Base-by-base conservation (phyloP, 805 yeast species). In the Cyberlindnera bimundalis region DNA sequence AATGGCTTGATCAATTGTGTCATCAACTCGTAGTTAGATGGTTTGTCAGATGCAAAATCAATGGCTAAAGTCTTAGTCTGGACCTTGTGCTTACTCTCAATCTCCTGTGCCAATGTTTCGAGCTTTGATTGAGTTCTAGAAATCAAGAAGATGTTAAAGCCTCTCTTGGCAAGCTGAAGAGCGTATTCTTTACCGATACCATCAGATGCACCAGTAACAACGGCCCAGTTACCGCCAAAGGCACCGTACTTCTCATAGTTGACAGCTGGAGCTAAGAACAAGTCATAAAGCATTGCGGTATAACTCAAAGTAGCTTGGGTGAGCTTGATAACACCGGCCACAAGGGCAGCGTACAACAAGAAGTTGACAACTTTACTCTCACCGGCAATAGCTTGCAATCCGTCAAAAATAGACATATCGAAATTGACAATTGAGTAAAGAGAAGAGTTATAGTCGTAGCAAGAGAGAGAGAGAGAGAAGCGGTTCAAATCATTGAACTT, bases 111-210 rank as follows among this genome's bases (percentile, higher is more conserved):
- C 35, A 89, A 60, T 5, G 66, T 63, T 51, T 80, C 82, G 52
- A 93, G 74, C 60, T 90, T 91, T 23, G 84, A 68, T 58, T 73
- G 73, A 14, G 96, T 88, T 66, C 99, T 79, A 19, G 96, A 85
- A 13, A 91, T 80, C 51, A 93, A 72, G 11, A 87, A 80, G 34
- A 93, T 62, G 53, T 89, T 90, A 62, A 90, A 83, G 2, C 96
- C 96, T 50, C 75, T 79, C 39, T 73, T 64, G 11, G 98, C 99
- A 64, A 93, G 73, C 66, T 91, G 98, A 19, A 66, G 58, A 2
- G 96, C 81, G 59, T 77, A 93, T 62, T 93, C 96, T 60, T 90
- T 88, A 43, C 99, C 99, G 57, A 93, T 84, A 26, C 99, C 99
- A 61, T 93, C 98, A 35, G 97, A 87, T 4, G 97, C 95, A 43